These are phyloP conservation scores for Beauveria bassiana DNA, from an alignment of 2,329 filamentous ascomycete genomes.

Conservation along the genomic window DNA sequence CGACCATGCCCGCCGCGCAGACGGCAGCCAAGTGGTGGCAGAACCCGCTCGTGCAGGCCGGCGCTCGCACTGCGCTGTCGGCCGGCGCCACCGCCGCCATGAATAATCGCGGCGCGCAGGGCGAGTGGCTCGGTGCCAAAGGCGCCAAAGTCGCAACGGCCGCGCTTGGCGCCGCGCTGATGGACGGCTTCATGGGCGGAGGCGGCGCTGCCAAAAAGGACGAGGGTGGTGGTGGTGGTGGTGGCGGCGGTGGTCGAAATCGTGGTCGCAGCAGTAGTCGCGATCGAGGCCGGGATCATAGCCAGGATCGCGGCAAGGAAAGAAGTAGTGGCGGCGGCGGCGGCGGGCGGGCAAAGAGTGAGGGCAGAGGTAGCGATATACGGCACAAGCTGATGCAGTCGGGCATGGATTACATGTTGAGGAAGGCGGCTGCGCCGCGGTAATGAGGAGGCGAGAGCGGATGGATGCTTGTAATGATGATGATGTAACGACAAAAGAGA, in stretches of 20 bases:
- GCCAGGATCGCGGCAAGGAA: neutral
- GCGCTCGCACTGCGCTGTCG: constrained; percentile 38
- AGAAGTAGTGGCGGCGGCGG: neutral
- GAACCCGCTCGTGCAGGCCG: constrained; percentile 31
- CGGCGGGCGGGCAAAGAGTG: neutral
- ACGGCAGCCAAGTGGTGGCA: constrained; percentile 28
- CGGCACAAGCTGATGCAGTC: constrained; percentile 20
- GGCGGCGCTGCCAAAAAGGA: constrained; percentile 20
- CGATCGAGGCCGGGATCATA: neutral
- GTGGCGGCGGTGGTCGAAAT: neutral
- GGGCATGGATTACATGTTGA: constrained; percentile 19
- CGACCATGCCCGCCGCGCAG: constrained; percentile 26
- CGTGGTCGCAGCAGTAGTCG: neutral
- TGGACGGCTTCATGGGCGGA: constrained; percentile 36
- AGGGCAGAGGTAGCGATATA: constrained; percentile 10
- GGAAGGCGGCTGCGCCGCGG: constrained; percentile 9
- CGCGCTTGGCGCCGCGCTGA: constrained; percentile 39
- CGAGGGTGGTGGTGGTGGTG: constrained; percentile 4
- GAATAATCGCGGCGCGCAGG: constrained; percentile 35
- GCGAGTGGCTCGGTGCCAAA: constrained; percentile 40
- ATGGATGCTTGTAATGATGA: constrained; percentile 24
- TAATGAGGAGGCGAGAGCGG: constrained; percentile 34
- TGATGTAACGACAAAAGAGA: neutral
- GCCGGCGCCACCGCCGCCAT: constrained; percentile 42
- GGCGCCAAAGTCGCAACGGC: constrained; percentile 41